Base-by-base conservation (phyloP, 1,284 basidiomycete genomes). In the Leccinum pachyderme region DNA sequence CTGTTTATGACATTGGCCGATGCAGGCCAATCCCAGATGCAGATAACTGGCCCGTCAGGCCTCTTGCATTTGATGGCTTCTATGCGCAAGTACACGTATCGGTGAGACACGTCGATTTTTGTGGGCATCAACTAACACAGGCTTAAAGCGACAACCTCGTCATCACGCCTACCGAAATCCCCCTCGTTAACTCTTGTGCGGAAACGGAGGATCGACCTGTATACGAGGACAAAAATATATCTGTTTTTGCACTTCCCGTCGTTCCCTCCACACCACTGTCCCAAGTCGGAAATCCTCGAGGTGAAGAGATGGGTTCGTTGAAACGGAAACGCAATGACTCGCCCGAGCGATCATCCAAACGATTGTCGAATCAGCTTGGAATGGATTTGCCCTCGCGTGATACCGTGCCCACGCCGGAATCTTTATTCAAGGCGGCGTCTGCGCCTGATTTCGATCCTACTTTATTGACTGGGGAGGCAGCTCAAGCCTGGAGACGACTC, bases 1-100 rank as follows among this genome's bases (percentile, higher is more conserved):
- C 70, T 93, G 15, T 66, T 94, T 44, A 94, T 96, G 93, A 85
- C 85, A 2, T 76, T 90, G 57, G 89, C 91, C 5, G 93, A 95
- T 71, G 80, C 81, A 2, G 80, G 81, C 1, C 80, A 84, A 37
- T 71, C 74, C 27, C 74, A 78, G 41, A 55, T 95, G 33, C 73
- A 81, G 28, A 66, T 95, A 22, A 74, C 83, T 32, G 94, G 93
- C 5, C 93, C 93, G 1, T 78, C 78, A 7, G 91, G 90, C 25
- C 70, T 89, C 22, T 69, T 78, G 22, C 90, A 94, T 65, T 80
- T 79, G 51, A 66, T 95, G 37, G 89, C 90, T 12, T 82, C 89
- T 1, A 85, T 85, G 80, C 79, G 89, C 7, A 69, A 74, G 32
- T 89, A 82, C 62, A 77, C 79, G 2, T 83, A 75, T 59, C 79